Base-by-base conservation (phyloP, 139 green algal genomes). In the Closterium sp. region DNA sequence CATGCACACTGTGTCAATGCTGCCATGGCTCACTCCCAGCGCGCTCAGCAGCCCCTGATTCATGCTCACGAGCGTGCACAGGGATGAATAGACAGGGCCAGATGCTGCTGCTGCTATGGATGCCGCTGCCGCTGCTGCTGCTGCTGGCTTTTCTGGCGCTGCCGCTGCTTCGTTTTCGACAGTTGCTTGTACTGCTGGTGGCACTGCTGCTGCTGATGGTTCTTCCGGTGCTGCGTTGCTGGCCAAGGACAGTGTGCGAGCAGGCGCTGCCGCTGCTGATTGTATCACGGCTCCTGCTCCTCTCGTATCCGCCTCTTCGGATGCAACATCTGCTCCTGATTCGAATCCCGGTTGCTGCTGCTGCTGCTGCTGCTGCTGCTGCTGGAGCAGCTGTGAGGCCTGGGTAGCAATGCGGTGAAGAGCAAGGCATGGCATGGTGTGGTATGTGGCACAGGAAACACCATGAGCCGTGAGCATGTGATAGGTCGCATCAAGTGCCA, bases 11-110 rank as follows among this genome's bases (percentile, higher is more conserved):
- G 31, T 21, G 9, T 91, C 70, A n/a, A 94, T 85, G 9, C 89
- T 70, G 13, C 11, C n/a, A 50, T 94, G 91, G 62, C 91, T 88
- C 24, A 94, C 91, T 22, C 91, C 91, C 73, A 94, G 27, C 7
- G 70, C 70, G 11, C 89, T 34, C 89, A 94, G 88, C 87, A 94
- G 28, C 5, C 73, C 70, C 70, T 93, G 91, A 31, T 92, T 94
- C 22, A 94, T 93, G 27, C 90, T 73, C 21, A 94, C 42, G 19
- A 94, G 87, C 50, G 50, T 70, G 50, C 50, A 19, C 50, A 70
- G 50, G 50, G 50, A 70, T 3, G 50, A 13, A 21, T 24, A 70
- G 50, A 70, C 13, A 21, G 50, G 7, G 10, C 50, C 50, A 17
- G 50, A 24, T 70, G 13, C 50, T 70, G 13, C 50, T 70, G 50